Conservation (phyloP, 164 flowering plant species). For the Chimonanthus salicifolius region DNA sequence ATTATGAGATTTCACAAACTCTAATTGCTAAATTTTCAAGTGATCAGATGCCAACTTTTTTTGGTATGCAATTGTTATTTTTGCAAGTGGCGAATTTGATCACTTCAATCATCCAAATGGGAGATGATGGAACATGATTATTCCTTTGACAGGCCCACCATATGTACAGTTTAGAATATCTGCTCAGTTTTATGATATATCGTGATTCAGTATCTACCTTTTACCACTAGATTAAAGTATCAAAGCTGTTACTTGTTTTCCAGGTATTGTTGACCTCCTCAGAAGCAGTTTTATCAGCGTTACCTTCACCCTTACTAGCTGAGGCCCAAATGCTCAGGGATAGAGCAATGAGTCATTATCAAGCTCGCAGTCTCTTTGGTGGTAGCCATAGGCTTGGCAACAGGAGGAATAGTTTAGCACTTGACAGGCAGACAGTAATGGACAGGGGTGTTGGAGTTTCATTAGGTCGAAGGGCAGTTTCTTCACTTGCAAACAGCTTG, state of each 20-base stretch:
- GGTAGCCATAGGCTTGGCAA: constrained; percentile 53
- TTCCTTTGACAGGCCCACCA: neutral
- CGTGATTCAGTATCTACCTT: neutral
- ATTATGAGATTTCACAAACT: neutral
- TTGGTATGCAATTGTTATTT: neutral
- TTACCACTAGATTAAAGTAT: neutral
- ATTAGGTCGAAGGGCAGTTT: constrained; percentile 54
- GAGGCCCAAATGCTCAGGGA: constrained; percentile 98
- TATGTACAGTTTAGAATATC: neutral
- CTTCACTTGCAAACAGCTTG: constrained; percentile 51
- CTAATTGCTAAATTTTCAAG: neutral
- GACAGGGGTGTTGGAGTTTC: constrained; percentile 88
- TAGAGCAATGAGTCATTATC: constrained; percentile 91
- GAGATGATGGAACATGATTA: neutral
- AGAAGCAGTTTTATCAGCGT: constrained; percentile 78
- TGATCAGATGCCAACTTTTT: neutral
- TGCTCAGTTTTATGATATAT: neutral
- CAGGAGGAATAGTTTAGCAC: constrained; percentile 61
- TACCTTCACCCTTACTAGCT: constrained; percentile 86
- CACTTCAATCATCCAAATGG: too few relatives aligned
- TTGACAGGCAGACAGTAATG: constrained; percentile 73
- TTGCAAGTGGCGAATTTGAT: neutral
- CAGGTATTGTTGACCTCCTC: constrained; percentile 96
- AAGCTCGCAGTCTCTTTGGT: constrained; percentile 84
- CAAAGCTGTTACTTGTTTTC: neutral